phyloP scores from a whole-genome alignment of 257 asterid species.

The Verbena officinalis region DNA sequence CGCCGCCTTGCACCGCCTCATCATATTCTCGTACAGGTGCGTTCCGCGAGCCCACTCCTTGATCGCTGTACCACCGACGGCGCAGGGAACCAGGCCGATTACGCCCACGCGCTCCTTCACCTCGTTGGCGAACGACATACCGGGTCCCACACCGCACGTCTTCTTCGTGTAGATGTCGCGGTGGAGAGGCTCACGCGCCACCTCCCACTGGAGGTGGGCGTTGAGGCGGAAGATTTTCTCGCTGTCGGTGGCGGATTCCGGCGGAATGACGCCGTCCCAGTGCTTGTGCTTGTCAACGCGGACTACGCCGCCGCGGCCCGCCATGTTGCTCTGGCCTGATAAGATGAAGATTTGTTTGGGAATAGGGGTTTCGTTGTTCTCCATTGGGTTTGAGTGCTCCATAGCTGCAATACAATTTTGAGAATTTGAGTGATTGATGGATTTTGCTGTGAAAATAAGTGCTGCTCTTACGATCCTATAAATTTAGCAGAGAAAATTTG shows the following conservation, averaged over 20 bases:
- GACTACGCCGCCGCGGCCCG: conserved; percentile 98
- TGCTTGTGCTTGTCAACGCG: conserved; percentile 50
- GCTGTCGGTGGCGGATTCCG: conserved; percentile 55
- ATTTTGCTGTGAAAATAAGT: neutral
- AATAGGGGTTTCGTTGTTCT: conserved; percentile 33
- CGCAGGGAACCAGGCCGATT: conserved; percentile 86
- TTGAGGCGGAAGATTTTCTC: conserved; percentile 60
- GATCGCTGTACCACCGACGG: conserved; percentile 90
- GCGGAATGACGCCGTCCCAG: conserved; percentile 86
- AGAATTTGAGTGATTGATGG: conserved; percentile 25
- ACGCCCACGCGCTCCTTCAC: conserved; percentile 53
- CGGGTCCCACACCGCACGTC: conserved; percentile 88
- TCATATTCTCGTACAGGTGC: conserved; percentile 67
- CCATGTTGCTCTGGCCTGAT: conserved; percentile 98
- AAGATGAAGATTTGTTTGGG: conserved; percentile 70
- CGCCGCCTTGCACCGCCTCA: conserved; percentile 47
- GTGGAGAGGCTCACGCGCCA: conserved; percentile 82
- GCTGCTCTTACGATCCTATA: too few relatives aligned
- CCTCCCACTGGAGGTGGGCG: conserved; percentile 68
- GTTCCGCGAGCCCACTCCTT: conserved; percentile 80
- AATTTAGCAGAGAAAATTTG: too few relatives aligned
- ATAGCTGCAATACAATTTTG: conserved; percentile 15
- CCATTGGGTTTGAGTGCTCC: conserved; percentile 32
- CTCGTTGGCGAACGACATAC: conserved; percentile 83
- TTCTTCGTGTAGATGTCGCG: conserved; percentile 77